Conservation (phyloP, 305 asterid species). For the Fraxinus angustifolia region DNA sequence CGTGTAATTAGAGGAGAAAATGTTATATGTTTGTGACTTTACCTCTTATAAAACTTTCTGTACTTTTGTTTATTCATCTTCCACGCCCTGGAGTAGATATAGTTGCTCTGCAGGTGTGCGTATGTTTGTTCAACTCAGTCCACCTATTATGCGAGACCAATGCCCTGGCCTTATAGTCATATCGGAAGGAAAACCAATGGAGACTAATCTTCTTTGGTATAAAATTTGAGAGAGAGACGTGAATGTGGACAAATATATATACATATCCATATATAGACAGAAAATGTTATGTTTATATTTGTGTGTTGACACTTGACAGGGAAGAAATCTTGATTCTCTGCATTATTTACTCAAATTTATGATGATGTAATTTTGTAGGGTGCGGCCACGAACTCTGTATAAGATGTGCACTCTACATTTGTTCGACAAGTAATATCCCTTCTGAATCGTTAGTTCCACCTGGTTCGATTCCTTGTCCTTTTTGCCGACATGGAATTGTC, state of each 20-base stretch:
- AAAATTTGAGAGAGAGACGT: neutral
- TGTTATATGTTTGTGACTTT: neutral
- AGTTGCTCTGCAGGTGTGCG: neutral
- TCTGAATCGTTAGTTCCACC: conserved; percentile 41
- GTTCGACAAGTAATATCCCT: conserved; percentile 60
- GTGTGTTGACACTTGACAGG: neutral
- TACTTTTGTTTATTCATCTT: neutral
- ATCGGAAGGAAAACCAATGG: neutral
- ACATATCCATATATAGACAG: neutral
- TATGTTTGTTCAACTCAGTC: neutral
- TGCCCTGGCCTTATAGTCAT: neutral
- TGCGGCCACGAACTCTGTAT: conserved; percentile 64
- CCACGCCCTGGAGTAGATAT: neutral
- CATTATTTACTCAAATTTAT: neutral
- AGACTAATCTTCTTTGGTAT: neutral
- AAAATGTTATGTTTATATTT: neutral
- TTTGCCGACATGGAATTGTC: conserved; percentile 62
- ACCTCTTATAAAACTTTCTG: neutral
- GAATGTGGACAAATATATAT: neutral
- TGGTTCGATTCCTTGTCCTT: conserved; percentile 82
- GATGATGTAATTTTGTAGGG: conserved; percentile 37
- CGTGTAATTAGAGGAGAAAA: neutral
- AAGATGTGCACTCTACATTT: conserved; percentile 64
- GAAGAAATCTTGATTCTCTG: neutral
- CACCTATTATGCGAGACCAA: neutral